A percentile compares a stretch with the other conserved stretches of the same genome.
These are phyloP conservation scores for Populus hybrid DNA, from an alignment of 441 rosid genomes.

Conservation along the genomic window DNA sequence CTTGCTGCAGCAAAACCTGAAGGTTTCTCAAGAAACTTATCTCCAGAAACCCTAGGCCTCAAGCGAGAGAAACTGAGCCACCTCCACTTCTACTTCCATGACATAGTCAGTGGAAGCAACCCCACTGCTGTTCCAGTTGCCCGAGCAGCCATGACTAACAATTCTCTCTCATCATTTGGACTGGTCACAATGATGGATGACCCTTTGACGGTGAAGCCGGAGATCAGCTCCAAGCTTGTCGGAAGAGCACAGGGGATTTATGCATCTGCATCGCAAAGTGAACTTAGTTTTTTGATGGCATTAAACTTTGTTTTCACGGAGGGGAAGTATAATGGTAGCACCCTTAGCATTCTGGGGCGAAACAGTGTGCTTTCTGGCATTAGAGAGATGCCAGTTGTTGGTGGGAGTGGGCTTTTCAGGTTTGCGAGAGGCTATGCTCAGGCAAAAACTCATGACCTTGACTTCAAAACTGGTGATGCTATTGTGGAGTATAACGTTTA, in stretches of 20 bases:
- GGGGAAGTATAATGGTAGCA: conserved; percentile 69
- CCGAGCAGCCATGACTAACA: conserved; percentile 29
- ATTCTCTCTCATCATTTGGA: conserved; percentile 39
- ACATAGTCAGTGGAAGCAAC: conserved; percentile 44
- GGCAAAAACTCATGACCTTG: conserved; percentile 43
- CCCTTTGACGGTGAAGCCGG: conserved; percentile 43
- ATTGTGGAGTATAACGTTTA: conserved; percentile 57
- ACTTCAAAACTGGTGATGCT: conserved; percentile 43
- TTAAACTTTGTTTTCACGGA: conserved; percentile 49
- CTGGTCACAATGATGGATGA: conserved; percentile 45
- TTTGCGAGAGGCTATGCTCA: conserved; percentile 65
- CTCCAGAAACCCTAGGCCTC: conserved; percentile 36
- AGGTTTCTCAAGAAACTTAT: conserved; percentile 22
- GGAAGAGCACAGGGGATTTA: conserved; percentile 78
- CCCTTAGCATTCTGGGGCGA: conserved; percentile 50
- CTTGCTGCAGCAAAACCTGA: conserved; percentile 17
- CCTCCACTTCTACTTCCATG: conserved; percentile 73
- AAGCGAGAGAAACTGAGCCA: conserved; percentile 51
- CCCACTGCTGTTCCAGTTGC: conserved; percentile 39
- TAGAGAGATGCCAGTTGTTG: conserved; percentile 65
- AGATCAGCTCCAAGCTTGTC: conserved; percentile 39
- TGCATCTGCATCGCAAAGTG: conserved; percentile 39
- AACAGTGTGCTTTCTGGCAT: conserved; percentile 34
- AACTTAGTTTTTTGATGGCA: conserved; percentile 44
- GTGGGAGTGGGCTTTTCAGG: conserved; percentile 64